These are phyloP conservation scores for Vicia sativa DNA, from an alignment of 306 rosid species.

Conservation along the genomic window DNA sequence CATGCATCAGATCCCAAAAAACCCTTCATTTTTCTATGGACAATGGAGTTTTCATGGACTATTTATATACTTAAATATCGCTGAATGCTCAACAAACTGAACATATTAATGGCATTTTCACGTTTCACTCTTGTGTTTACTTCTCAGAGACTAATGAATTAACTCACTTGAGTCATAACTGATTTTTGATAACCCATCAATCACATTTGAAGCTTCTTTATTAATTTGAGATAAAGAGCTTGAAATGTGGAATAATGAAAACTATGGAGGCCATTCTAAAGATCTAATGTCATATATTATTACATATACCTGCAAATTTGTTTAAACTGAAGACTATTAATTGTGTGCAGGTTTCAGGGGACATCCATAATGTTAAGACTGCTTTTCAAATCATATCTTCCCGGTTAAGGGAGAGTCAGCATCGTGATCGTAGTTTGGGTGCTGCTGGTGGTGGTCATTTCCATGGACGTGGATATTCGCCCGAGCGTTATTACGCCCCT, in stretches of 20 bases:
- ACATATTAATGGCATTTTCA: slow-evolving; percentile 31
- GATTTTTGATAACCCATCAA: slow-evolving; percentile 31
- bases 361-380: slow-evolving; percentile 67
- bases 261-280: slow-evolving; percentile 17
- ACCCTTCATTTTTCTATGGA: slow-evolving; percentile 38
- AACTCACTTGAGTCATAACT: slow-evolving; percentile 15
- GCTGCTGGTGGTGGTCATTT: slow-evolving; percentile 63
- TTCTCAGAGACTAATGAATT: slow-evolving; percentile 10
- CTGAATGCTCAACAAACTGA: slow-evolving; percentile 31
- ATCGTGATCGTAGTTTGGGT: slow-evolving; percentile 66
- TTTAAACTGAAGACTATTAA: slow-evolving; percentile 28
- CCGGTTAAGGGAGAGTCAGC: slow-evolving; percentile 99
- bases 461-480: slow-evolving; percentile 83
- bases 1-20: slow-evolving; percentile 46
- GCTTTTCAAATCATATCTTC: slow-evolving; percentile 73
- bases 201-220: slow-evolving; percentile 37
- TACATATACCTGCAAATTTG: slow-evolving; percentile 10
- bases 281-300: slow-evolving; percentile 23
- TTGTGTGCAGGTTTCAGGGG: slow-evolving; percentile 84
- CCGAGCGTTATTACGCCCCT: slow-evolving; percentile 76
- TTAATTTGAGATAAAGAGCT: slow-evolving; percentile 13
- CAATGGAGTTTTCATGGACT: slow-evolving; percentile 25
- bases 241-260: slow-evolving; percentile 30
- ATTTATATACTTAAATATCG: not conserved
- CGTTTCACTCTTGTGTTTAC: slow-evolving; percentile 16